Conservation (phyloP, 2,329 filamentous ascomycete species). For the Talaromyces pinophilus region DNA sequence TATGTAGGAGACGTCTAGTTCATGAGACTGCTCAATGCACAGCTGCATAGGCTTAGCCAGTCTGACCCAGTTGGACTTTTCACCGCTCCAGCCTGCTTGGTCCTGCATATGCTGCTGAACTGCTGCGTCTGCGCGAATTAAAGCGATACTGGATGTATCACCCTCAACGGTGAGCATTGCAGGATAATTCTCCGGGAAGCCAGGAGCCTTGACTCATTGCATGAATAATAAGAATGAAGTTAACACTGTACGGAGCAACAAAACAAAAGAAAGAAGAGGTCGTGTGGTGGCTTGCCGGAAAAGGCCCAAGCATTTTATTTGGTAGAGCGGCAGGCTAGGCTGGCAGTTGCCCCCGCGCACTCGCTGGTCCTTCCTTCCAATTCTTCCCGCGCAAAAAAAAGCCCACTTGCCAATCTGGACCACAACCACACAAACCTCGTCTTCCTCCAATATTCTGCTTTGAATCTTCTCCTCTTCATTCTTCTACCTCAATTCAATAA, state of each 20-base stretch:
- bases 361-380: not conserved
- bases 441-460: conserved; percentile 11
- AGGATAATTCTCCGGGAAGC: not conserved
- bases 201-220: not conserved
- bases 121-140: conserved; percentile 11
- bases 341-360: not conserved
- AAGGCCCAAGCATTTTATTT: conserved; percentile 7
- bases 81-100: conserved; percentile 8
- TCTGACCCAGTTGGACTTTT: not conserved
- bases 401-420: conserved; percentile 9
- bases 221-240: not conserved
- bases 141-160: not conserved
- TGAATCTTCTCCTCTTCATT: not conserved
- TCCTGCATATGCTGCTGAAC: not conserved
- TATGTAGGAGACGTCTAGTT: too few relatives aligned
- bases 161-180: not conserved
- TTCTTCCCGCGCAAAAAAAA: conserved; percentile 14
- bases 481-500: not conserved
- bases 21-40: too few relatives aligned
- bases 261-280: conserved; percentile 7
- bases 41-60: too few relatives aligned
- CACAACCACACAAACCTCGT: not conserved
- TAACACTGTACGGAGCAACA: not conserved
- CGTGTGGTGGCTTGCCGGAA: conserved; percentile 16
- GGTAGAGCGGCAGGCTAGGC: not conserved